Percentiles rank a stretch among this genome's conserved stretches.
Evolutionary conservation across 2,329 filamentous ascomycete genomes (phyloP).

Genomic region (Colletotrichum cuscutae): DNA sequence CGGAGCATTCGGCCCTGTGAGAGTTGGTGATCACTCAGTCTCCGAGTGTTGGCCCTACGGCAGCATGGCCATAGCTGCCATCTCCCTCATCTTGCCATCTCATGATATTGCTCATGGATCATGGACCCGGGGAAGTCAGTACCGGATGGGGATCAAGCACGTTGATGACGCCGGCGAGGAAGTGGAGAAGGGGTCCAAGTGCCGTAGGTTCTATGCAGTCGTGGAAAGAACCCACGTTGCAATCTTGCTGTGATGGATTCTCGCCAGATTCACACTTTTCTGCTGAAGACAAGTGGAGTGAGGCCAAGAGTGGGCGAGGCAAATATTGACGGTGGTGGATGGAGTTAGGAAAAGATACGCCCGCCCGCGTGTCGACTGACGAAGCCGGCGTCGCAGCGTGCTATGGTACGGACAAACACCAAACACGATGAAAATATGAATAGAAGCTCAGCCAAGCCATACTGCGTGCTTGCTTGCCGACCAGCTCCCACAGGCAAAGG

Average conservation of each 20-base stretch:
- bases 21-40: conserved; percentile 4
- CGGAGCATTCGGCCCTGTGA: not conserved
- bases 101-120: conserved; percentile 5
- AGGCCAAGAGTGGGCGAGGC: not conserved
- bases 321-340: not conserved
- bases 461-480: not conserved
- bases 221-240: conserved; percentile 11
- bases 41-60: not conserved
- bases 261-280: conserved; percentile 2
- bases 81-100: not conserved
- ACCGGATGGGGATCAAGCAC: conserved; percentile 18
- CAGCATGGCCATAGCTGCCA: not conserved
- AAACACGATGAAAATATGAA: not conserved
- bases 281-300: conserved; percentile 27
- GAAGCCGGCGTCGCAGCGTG: conserved; percentile 1
- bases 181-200: conserved; percentile 28
- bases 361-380: not conserved
- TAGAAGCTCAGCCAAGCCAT: not conserved
- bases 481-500: not conserved
- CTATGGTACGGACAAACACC: not conserved
- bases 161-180: conserved; percentile 5
- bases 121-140: conserved; percentile 19
- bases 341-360: not conserved
- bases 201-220: conserved; percentile 21
- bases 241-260: conserved; percentile 2